These are phyloP conservation scores for Fusarium decemcellulare DNA, from an alignment of 2,329 filamentous ascomycete genomes.

Conservation along the genomic window DNA sequence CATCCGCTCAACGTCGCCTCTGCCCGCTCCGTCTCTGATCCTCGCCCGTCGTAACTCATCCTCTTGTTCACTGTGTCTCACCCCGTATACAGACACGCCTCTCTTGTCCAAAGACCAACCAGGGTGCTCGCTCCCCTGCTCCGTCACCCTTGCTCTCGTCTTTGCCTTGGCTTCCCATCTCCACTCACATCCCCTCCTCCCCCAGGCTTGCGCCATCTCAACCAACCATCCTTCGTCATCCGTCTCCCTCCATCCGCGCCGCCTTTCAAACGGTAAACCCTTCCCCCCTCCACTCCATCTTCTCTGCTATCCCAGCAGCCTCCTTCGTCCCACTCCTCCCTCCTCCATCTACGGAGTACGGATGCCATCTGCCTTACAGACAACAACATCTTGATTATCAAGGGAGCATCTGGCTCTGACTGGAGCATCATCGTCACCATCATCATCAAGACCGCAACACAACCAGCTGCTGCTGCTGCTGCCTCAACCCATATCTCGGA, in stretches of 20 bases:
- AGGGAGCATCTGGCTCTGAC: constrained; percentile 29
- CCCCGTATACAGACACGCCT: constrained; percentile 33
- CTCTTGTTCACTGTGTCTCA: constrained; percentile 30
- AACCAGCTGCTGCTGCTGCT: constrained; percentile 14
- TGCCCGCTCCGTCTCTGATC: constrained; percentile 7
- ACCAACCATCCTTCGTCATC: constrained; percentile 54
- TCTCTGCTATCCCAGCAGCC: constrained; percentile 42
- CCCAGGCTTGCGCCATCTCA: constrained; percentile 48
- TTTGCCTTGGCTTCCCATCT: constrained; percentile 35
- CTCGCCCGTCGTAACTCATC: constrained; percentile 8
- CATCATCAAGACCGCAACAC: constrained; percentile 13
- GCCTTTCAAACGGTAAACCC: constrained; percentile 46
- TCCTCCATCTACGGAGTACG: constrained; percentile 35
- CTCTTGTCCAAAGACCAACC: constrained; percentile 25
- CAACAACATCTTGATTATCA: constrained; percentile 30
- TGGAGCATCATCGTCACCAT: constrained; percentile 34
- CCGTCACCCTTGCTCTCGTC: constrained; percentile 37
- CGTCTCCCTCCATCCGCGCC: constrained; percentile 48
- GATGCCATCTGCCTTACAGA: constrained; percentile 33
- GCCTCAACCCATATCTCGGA: constrained; percentile 13
- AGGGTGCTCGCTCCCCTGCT: constrained; percentile 33
- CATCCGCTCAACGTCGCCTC: constrained; percentile 20
- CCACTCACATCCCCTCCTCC: constrained; percentile 34
- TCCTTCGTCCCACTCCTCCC: constrained; percentile 44
- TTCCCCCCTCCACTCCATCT: constrained; percentile 39